Conservation (phyloP, 805 yeast genomes). For the Nakazawaea anatomiae region DNA sequence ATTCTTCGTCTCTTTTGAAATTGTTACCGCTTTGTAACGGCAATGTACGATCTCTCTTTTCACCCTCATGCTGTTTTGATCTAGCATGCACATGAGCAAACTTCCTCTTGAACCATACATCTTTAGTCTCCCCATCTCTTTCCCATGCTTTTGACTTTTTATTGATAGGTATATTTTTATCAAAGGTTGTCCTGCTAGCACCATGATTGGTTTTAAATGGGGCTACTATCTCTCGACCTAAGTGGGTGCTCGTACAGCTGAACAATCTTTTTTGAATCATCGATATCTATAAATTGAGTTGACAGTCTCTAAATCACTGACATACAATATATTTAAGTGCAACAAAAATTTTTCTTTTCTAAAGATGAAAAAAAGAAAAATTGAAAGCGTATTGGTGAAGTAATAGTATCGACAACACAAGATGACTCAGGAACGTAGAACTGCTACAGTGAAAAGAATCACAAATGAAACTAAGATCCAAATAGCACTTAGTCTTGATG, state of each 20-base stretch:
- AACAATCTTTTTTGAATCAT: background rate
- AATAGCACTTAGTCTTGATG: slow-evolving; percentile 76
- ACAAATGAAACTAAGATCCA: slow-evolving; percentile 95
- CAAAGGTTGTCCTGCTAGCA: slow-evolving; percentile 23
- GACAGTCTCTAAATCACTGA: no score
- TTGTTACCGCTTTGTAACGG: background rate
- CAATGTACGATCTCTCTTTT: background rate
- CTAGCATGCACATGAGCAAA: slow-evolving; percentile 64
- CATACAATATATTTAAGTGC: background rate
- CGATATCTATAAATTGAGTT: background rate
- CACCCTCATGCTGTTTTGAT: slow-evolving; percentile 20
- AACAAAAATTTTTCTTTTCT: background rate
- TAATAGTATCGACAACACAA: background rate
- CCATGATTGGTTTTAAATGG: slow-evolving; percentile 19
- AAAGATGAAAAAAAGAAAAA: background rate
- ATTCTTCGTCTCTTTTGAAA: background rate
- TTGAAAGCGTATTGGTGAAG: background rate
- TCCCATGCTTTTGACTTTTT: slow-evolving; percentile 60
- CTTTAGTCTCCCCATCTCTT: slow-evolving; percentile 52
- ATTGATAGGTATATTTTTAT: slow-evolving; percentile 36
- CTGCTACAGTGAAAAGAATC: slow-evolving; percentile 35
- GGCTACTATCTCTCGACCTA: slow-evolving; percentile 18
- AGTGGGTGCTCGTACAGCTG: background rate
- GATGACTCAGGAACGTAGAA: slow-evolving; percentile 6
- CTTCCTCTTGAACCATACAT: slow-evolving; percentile 52